Conservation (phyloP, 1,284 basidiomycete genomes). For the Cutaneotrichosporon spelunceum region DNA sequence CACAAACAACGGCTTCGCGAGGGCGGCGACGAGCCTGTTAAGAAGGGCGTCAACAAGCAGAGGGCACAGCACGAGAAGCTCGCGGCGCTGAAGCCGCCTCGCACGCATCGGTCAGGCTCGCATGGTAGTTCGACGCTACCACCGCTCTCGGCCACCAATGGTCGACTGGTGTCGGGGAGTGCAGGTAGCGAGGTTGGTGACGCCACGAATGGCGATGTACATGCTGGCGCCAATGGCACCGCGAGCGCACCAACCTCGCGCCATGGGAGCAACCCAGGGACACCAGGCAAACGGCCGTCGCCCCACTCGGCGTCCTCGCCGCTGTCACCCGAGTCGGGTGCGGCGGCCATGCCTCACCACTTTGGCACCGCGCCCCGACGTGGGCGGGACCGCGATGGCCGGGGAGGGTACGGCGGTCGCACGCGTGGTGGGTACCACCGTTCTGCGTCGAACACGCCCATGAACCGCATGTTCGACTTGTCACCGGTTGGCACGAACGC, state of each 20-base stretch:
- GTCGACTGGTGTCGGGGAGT: neutral
- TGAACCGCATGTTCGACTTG: constrained; percentile 19
- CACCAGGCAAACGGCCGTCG: constrained; percentile 18
- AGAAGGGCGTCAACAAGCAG: constrained; percentile 19
- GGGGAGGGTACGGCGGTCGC: constrained; percentile 31
- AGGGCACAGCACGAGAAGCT: constrained; percentile 8
- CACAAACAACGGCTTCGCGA: constrained; percentile 24
- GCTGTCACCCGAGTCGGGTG: constrained; percentile 14
- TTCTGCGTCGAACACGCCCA: constrained; percentile 13
- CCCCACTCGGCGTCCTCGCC: constrained; percentile 13
- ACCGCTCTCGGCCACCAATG: constrained; percentile 12
- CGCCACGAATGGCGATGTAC: neutral
- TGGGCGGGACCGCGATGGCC: constrained; percentile 32
- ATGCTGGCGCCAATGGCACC: constrained; percentile 12
- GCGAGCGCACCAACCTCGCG: constrained; percentile 31
- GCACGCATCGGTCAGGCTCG: constrained; percentile 17
- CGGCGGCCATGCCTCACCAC: constrained; percentile 26
- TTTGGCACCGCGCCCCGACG: constrained; percentile 28
- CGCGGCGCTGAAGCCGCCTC: constrained; percentile 5
- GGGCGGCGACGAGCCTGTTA: constrained; percentile 18
- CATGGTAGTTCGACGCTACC: constrained; percentile 26
- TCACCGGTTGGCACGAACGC: constrained; percentile 22
- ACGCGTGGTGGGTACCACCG: constrained; percentile 22
- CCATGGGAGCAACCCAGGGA: constrained; percentile 26
- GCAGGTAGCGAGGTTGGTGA: neutral